Evolutionary conservation across 177 flowering plant genomes (phyloP).

Genomic region (Vitis hybrid): DNA sequence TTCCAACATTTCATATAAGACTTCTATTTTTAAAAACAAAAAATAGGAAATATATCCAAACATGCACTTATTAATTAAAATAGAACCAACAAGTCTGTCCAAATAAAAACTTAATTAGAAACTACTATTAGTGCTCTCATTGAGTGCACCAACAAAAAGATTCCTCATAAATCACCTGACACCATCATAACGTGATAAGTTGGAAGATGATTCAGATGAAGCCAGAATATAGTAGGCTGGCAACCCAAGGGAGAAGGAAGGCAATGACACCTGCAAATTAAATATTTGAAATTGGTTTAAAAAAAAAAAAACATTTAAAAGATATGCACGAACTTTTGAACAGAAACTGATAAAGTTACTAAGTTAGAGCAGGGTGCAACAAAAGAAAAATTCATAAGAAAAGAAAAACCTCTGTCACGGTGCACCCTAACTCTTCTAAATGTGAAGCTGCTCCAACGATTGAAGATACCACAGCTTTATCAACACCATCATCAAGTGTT

Average conservation of each 20-base stretch:
- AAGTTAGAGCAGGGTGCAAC: neutral
- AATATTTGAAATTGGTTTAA: neutral
- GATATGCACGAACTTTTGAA: too few species aligned
- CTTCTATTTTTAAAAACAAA: too few species aligned
- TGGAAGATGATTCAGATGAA: constrained; percentile 91
- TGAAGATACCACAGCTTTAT: constrained; percentile 55
- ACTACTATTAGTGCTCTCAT: neutral
- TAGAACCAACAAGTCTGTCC: neutral
- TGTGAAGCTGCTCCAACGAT: constrained; percentile 74
- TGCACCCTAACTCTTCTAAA: constrained; percentile 81
- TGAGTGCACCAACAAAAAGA: neutral
- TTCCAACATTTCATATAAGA: too few species aligned
- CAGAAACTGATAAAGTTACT: too few species aligned
- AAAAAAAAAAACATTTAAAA: constrained; percentile 6
- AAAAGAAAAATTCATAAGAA: neutral
- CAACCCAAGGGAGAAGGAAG: constrained; percentile 92
- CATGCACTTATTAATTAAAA: neutral
- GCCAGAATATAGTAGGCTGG: constrained; percentile 96
- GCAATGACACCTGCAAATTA: constrained; percentile 70
- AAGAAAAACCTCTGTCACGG: constrained; percentile 62
- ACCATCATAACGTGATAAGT: constrained; percentile 96
- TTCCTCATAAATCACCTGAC: constrained; percentile 54
- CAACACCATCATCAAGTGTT: constrained; percentile 87
- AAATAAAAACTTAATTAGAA: neutral
- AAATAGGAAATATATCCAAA: too few species aligned